Percentiles rank a stretch among this genome's conserved stretches.
These are phyloP conservation scores for Acacia crassicarpa DNA, from an alignment of 306 rosid genomes.

Conservation along the genomic window DNA sequence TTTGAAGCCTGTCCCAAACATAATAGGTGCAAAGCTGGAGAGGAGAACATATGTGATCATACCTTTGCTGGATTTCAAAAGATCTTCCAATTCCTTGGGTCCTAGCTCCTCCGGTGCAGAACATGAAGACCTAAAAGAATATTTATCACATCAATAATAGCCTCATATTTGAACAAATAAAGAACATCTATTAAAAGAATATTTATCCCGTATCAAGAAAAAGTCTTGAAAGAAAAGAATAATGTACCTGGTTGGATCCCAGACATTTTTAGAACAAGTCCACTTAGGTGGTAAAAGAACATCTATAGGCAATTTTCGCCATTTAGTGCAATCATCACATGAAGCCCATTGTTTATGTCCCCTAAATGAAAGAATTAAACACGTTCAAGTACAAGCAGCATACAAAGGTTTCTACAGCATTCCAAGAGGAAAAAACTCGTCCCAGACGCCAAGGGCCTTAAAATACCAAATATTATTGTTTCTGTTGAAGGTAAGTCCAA, in stretches of 20 bases:
- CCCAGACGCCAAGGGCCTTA: neutral
- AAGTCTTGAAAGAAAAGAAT: slow-evolving; percentile 18
- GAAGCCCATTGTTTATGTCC: slow-evolving; percentile 90
- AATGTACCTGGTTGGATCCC: slow-evolving; percentile 81
- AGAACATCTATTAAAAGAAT: slow-evolving; percentile 24
- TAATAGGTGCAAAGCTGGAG: neutral
- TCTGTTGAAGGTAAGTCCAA: neutral
- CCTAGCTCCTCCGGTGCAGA: slow-evolving; percentile 67
- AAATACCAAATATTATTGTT: neutral
- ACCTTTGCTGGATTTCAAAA: slow-evolving; percentile 74
- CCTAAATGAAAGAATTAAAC: slow-evolving; percentile 46
- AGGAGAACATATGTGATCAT: slow-evolving; percentile 21
- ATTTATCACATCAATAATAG: slow-evolving; percentile 16
- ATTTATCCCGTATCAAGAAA: slow-evolving; percentile 27
- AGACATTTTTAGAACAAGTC: slow-evolving; percentile 79
- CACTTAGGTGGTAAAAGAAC: slow-evolving; percentile 95
- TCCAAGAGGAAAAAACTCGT: neutral
- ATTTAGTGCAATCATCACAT: slow-evolving; percentile 92
- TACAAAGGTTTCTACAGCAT: neutral
- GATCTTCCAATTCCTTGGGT: slow-evolving; percentile 71
- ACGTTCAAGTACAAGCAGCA: slow-evolving; percentile 37
- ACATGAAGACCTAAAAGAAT: slow-evolving; percentile 62
- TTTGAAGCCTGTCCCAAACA: slow-evolving; percentile 19
- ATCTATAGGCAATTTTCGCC: slow-evolving; percentile 86
- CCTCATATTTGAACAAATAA: neutral